These are phyloP conservation scores for Drechslerella coelobrocha DNA, from an alignment of 2,329 filamentous ascomycete species.

Conservation along the genomic window DNA sequence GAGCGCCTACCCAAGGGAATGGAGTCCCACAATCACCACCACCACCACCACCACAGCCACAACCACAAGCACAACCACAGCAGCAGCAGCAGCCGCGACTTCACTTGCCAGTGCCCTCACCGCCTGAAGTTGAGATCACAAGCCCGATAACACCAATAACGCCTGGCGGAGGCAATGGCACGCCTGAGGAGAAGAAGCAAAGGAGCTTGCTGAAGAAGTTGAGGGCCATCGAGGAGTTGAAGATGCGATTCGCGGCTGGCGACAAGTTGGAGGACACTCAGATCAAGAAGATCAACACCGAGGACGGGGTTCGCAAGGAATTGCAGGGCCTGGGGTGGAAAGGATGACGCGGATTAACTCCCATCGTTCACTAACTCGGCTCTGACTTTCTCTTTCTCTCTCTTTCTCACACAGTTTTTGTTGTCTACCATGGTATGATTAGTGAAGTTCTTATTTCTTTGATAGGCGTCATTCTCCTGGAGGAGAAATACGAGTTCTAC, in stretches of 20 bases:
- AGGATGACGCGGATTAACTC: constrained; percentile 54
- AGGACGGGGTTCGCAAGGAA: constrained; percentile 82
- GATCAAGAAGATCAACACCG: constrained; percentile 96
- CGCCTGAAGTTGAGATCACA: constrained; percentile 55
- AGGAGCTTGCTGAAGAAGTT: constrained; percentile 95
- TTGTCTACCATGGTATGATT: not conserved
- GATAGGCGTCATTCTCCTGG: not conserved
- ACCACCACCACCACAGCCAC: no score
- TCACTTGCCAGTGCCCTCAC: constrained; percentile 53
- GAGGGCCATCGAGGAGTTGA: constrained; percentile 93
- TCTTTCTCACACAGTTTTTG: not conserved
- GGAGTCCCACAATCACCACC: constrained; percentile 34
- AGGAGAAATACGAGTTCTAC: constrained; percentile 1
- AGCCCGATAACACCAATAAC: constrained; percentile 63
- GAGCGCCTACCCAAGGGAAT: constrained; percentile 54
- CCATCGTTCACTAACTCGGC: constrained; percentile 6
- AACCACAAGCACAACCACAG: no score
- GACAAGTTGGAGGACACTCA: constrained; percentile 99
- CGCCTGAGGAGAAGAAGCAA: constrained; percentile 79
- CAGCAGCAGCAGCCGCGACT: constrained; percentile 55
- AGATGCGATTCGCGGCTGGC: constrained; percentile 91
- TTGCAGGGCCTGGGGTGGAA: constrained; percentile 68
- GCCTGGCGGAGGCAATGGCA: constrained; percentile 60
- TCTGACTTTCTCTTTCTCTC: constrained; percentile 4
- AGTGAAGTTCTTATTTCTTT: not conserved